These are phyloP conservation scores for Beauveria varroae DNA, from an alignment of 2,329 filamentous ascomycete genomes.

Conservation along the genomic window DNA sequence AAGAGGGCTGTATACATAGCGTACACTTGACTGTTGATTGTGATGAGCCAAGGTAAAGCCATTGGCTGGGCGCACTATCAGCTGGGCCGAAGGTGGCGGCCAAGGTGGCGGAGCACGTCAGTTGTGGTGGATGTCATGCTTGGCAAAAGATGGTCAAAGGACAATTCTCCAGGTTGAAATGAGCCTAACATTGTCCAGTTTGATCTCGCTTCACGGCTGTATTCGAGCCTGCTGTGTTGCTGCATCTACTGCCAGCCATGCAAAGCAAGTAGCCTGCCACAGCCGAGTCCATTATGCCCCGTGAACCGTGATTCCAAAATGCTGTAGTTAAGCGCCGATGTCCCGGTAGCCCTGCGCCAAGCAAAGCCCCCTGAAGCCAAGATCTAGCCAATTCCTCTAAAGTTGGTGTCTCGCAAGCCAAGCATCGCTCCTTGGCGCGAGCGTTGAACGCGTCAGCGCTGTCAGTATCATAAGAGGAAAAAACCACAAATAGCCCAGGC, in stretches of 20 bases:
- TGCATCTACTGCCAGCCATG: not conserved
- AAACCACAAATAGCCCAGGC: not conserved
- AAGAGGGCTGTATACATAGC: not conserved
- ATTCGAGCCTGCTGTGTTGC: not conserved
- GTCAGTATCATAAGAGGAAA: not conserved
- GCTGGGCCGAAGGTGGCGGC: not conserved
- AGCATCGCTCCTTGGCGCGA: not conserved
- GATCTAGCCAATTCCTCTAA: not conserved
- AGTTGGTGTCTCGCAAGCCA: not conserved
- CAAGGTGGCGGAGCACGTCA: not conserved
- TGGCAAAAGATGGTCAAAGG: not conserved
- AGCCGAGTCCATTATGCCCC: not conserved
- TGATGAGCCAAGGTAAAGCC: conserved; percentile 2
- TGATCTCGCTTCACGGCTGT: not conserved
- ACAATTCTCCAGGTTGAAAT: not conserved
- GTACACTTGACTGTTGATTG: not conserved
- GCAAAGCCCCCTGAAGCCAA: conserved; percentile 1
- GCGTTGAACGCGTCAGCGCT: not conserved
- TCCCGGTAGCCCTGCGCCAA: not conserved
- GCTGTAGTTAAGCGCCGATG: not conserved
- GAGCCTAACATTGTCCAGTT: too few species aligned
- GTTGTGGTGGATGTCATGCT: not conserved
- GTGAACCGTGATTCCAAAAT: not conserved
- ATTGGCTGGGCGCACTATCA: conserved; percentile 2
- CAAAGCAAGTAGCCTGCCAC: not conserved